Evolutionary conservation across 768 basidiomycete genomes (phyloP).

Genomic region (Lanmaoa pseudosensibilis): DNA sequence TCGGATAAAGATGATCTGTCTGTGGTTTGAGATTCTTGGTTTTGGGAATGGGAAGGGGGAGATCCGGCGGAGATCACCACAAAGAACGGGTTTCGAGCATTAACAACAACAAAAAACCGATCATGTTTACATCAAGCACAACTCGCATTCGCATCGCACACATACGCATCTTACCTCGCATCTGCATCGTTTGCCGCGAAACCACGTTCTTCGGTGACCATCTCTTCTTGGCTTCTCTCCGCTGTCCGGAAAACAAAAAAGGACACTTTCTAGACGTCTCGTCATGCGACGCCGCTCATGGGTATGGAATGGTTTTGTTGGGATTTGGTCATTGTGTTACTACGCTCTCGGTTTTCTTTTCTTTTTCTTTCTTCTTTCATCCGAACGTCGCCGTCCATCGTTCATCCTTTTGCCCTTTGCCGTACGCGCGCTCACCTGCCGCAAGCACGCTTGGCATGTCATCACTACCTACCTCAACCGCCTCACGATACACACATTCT

Average conservation of each 20-base stretch:
- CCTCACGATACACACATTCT: too few species aligned
- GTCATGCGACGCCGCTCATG: slow-evolving; percentile 9
- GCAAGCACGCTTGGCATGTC: not conserved
- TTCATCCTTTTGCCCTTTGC: too few species aligned
- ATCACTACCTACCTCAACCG: not conserved
- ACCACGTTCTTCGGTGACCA: not conserved
- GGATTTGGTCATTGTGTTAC: slow-evolving; percentile 10
- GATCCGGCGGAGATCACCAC: not conserved
- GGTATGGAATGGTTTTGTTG: slow-evolving; percentile 14
- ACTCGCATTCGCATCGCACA: slow-evolving; percentile 9
- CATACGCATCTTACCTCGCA: slow-evolving; percentile 1
- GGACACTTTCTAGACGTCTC: slow-evolving; percentile 7
- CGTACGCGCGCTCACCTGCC: too few species aligned
- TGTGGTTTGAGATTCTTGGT: slow-evolving; percentile 4
- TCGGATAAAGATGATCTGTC: not conserved
- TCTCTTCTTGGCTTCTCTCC: not conserved
- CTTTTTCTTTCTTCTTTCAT: not conserved
- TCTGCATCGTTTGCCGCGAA: not conserved
- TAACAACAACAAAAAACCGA: not conserved
- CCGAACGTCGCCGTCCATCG: too few species aligned
- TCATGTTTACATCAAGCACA: slow-evolving; percentile 1
- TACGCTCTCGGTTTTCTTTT: slow-evolving; percentile 1
- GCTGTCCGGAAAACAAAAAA: slow-evolving; percentile 16
- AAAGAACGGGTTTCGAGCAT: slow-evolving; percentile 6
- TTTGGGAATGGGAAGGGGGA: slow-evolving; percentile 20